These are phyloP conservation scores for Lanzia echinophila DNA, from an alignment of 2,329 filamentous ascomycete genomes.

Conservation along the genomic window DNA sequence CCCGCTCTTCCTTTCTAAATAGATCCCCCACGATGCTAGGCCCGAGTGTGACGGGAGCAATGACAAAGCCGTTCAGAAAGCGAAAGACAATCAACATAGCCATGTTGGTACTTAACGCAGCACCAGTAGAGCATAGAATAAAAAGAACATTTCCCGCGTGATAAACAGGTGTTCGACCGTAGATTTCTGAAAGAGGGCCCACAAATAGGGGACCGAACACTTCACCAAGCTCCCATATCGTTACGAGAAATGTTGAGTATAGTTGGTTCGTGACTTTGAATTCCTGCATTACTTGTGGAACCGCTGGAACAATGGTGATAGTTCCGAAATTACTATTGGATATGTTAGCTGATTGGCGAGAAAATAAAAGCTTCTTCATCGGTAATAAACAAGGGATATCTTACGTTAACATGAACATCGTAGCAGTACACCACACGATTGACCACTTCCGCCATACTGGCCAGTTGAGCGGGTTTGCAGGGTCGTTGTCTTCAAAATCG, in stretches of 20 bases:
- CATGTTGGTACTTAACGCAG: slow-evolving; percentile 42
- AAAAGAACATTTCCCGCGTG: slow-evolving; percentile 45
- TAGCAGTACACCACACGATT: neutral
- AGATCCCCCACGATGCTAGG: slow-evolving; percentile 1
- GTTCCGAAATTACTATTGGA: neutral
- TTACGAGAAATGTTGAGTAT: neutral
- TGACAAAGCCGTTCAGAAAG: neutral
- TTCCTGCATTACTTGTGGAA: neutral
- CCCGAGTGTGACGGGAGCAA: neutral
- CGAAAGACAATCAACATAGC: slow-evolving; percentile 24
- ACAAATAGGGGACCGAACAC: slow-evolving; percentile 46
- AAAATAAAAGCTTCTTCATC: no score
- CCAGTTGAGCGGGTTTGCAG: slow-evolving; percentile 1
- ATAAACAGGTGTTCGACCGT: slow-evolving; percentile 46
- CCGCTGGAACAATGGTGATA: neutral
- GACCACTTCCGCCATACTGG: neutral
- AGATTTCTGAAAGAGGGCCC: slow-evolving; percentile 54
- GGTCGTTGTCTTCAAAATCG: slow-evolving; percentile 1
- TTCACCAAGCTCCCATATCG: slow-evolving; percentile 6
- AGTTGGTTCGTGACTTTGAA: neutral
- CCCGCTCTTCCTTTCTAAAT: slow-evolving; percentile 3
- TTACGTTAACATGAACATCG: slow-evolving; percentile 1
- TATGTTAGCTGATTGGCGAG: neutral
- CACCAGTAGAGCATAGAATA: slow-evolving; percentile 34
- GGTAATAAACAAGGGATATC: no score